phyloP scores from a whole-genome alignment of 805 yeast species.

The Pichia deserticola region DNA sequence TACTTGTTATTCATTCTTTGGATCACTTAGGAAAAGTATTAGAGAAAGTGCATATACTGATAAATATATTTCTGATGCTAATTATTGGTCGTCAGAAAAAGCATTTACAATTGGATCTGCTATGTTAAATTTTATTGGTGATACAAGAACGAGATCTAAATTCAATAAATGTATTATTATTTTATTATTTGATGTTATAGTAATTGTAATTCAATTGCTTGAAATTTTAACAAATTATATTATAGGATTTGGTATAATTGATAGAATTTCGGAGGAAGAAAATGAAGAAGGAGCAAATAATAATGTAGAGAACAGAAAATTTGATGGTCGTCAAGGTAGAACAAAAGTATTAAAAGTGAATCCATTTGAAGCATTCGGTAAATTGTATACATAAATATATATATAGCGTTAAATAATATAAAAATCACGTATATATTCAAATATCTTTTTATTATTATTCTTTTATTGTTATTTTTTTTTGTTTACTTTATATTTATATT shows the following conservation, averaged over 20 bases:
- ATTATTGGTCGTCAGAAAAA: slow-evolving; percentile 6
- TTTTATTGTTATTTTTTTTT: too few relatives aligned
- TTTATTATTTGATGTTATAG: slow-evolving; percentile 26
- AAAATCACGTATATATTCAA: too few relatives aligned
- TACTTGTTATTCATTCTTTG: slow-evolving; percentile 9
- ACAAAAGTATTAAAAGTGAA: slow-evolving; percentile 30
- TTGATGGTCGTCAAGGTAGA: slow-evolving; percentile 42
- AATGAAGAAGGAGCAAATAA: slow-evolving; percentile 11
- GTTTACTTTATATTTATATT: too few relatives aligned
- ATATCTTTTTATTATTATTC: too few relatives aligned
- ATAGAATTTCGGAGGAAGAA: slow-evolving; percentile 19
- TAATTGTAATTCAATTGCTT: slow-evolving; percentile 26
- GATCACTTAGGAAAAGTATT: background rate
- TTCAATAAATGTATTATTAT: slow-evolving; percentile 22
- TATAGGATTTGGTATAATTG: slow-evolving; percentile 22
- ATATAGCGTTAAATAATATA: too few relatives aligned
- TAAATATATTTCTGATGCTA: slow-evolving; percentile 2
- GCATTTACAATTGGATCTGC: slow-evolving; percentile 32
- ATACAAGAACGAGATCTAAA: slow-evolving; percentile 21
- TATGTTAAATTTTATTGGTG: slow-evolving; percentile 42
- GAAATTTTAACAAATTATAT: slow-evolving; percentile 27
- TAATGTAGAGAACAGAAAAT: slow-evolving; percentile 8
- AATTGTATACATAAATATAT: too few relatives aligned
- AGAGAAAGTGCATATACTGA: slow-evolving; percentile 4
- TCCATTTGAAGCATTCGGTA: slow-evolving; percentile 17